phyloP scores from a whole-genome alignment of 495 filamentous ascomycete genomes.

The Aspergillus indologenus region DNA sequence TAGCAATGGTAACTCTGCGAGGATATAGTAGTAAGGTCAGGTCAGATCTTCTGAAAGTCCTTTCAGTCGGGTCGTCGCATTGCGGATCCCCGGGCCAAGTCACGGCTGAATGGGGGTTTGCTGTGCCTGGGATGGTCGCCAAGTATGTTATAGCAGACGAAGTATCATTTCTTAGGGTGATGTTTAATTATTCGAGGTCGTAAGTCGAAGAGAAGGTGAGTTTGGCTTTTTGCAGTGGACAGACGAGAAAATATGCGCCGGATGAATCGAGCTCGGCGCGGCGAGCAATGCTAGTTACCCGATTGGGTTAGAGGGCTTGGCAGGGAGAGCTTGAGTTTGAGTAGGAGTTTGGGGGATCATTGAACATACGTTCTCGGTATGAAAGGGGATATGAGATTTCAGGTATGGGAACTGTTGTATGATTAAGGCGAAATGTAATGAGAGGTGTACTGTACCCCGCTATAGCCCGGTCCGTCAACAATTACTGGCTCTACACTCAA shows the following conservation, averaged over 20 bases:
- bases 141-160: not conserved
- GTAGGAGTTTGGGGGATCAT: not conserved
- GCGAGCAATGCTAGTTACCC: not conserved
- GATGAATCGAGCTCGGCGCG: not conserved
- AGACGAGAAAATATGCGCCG: not conserved
- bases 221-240: too few relatives aligned
- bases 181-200: not conserved
- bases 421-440: too few relatives aligned
- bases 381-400: too few relatives aligned
- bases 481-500: too few relatives aligned
- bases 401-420: too few relatives aligned
- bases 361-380: too few relatives aligned
- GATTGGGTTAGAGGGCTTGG: slow-evolving; percentile 4
- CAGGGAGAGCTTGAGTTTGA: not conserved
- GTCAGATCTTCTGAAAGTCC: not conserved
- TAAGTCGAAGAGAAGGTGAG: not conserved
- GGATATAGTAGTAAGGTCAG: too few relatives aligned
- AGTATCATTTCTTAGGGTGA: not conserved
- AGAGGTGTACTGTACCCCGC: too few relatives aligned
- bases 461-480: too few relatives aligned
- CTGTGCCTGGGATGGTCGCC: not conserved
- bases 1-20: not conserved
- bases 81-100: not conserved
- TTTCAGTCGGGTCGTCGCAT: not conserved
- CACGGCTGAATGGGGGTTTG: not conserved